These are phyloP conservation scores for Ramaria sp. DNA, from an alignment of 768 basidiomycete genomes.

Conservation along the genomic window DNA sequence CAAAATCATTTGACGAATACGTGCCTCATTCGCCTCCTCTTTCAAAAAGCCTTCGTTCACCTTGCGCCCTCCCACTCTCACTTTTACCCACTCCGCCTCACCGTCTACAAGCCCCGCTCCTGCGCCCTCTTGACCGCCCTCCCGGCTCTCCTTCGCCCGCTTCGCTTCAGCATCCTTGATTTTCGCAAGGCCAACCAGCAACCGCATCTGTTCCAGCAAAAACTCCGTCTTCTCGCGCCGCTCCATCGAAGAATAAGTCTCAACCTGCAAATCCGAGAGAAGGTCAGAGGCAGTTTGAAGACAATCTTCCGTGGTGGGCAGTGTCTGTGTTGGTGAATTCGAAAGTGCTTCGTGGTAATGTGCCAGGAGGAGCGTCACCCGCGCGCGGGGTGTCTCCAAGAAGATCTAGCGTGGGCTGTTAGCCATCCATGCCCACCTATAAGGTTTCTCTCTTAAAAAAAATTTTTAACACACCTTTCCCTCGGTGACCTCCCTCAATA, in stretches of 20 bases:
- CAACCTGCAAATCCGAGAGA: constrained; percentile 90
- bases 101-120: constrained; percentile 50
- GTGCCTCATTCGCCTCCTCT: constrained; percentile 78
- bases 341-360: constrained; percentile 71
- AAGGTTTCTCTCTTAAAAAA: not conserved
- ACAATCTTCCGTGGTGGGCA: constrained; percentile 43
- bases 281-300: constrained; percentile 84
- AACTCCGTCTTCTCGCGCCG: constrained; percentile 97
- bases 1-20: constrained; percentile 12
- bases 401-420: constrained; percentile 61
- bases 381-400: constrained; percentile 90
- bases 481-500: constrained; percentile 84
- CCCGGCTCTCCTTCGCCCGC: constrained; percentile 35
- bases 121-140: not conserved
- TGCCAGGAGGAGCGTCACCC: constrained; percentile 81
- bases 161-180: constrained; percentile 61
- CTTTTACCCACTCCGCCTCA: constrained; percentile 88
- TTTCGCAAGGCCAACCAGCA: constrained; percentile 68
- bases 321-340: constrained; percentile 29
- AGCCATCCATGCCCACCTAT: not conserved
- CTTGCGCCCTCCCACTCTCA: constrained; percentile 83
- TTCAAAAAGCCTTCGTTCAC: constrained; percentile 90
- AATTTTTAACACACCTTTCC: constrained; percentile 62
- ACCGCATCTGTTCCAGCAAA: constrained; percentile 93
- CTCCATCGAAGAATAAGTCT: constrained; percentile 99